A percentile compares a stretch with the other conserved stretches of the same genome.
phyloP scores from a whole-genome alignment of 1,284 basidiomycete genomes.

The Hemileccinum hortonii region DNA sequence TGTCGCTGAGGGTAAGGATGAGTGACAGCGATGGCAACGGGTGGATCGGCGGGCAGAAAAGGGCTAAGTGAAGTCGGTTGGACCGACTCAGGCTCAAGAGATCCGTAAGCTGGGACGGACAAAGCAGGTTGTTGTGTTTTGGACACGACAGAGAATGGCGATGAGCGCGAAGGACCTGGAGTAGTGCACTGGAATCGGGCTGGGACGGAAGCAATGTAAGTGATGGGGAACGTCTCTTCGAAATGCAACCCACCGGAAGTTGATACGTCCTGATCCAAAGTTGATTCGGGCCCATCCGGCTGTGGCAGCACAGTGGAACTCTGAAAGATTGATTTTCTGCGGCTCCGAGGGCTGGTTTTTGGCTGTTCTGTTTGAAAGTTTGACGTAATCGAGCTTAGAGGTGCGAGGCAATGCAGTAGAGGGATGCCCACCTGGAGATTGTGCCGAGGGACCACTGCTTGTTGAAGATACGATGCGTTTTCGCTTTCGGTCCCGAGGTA shows the following conservation, averaged over 20 bases:
- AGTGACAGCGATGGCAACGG: neutral
- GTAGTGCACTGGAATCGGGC: slow-evolving; percentile 9
- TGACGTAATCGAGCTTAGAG: slow-evolving; percentile 10
- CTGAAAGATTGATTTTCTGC: slow-evolving; percentile 10
- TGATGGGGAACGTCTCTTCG: neutral
- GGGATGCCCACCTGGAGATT: slow-evolving; percentile 22
- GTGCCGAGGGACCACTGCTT: neutral
- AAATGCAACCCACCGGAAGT: slow-evolving; percentile 15
- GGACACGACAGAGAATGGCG: slow-evolving; percentile 6
- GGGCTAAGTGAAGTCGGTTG: slow-evolving; percentile 1
- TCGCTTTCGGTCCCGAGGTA: slow-evolving; percentile 19
- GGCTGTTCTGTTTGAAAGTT: slow-evolving; percentile 8
- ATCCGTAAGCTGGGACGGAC: slow-evolving; percentile 6
- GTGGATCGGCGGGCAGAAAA: slow-evolving; percentile 3
- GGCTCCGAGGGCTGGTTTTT: slow-evolving; percentile 9
- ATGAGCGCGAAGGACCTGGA: slow-evolving; percentile 11
- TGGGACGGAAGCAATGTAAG: slow-evolving; percentile 10
- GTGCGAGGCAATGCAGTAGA: slow-evolving; percentile 2
- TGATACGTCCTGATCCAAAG: slow-evolving; percentile 1
- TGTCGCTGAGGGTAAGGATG: slow-evolving; percentile 17
- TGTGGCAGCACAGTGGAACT: neutral
- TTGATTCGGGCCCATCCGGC: slow-evolving; percentile 2
- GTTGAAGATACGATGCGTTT: slow-evolving; percentile 22
- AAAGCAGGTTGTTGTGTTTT: slow-evolving; percentile 9
- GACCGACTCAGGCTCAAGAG: slow-evolving; percentile 8